Base-by-base conservation (phyloP, 306 rosid species). In the Abrus precatorius region DNA sequence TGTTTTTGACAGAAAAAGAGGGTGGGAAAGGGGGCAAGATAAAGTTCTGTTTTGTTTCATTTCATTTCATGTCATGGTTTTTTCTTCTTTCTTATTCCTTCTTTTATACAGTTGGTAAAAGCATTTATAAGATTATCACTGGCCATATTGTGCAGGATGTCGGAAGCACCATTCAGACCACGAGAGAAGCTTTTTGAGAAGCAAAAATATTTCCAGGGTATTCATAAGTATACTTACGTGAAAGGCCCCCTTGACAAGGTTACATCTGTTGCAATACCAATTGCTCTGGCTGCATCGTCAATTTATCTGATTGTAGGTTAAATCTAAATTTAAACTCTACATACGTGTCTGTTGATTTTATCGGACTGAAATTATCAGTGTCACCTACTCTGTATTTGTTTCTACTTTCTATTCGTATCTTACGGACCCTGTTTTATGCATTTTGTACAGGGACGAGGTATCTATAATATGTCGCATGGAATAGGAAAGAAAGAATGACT, bases 401-500 rank as follows among this genome's bases (percentile, higher is more conserved):
- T 38, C 9, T n/a, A 6, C 40, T 55, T 53, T 38, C 9, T n/a
- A 6, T 38, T n/a, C 10, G 45, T 62, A 66, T 74, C 49, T 61
- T 3, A 60, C 41, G 0, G 30, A 50, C 67, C 38, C 53, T 54
- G 43, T 40, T 76, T 36, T 65, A 9, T 50, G 36, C 12, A 12
- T 69, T 69, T 66, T 64, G 33, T 62, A 5, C 93, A 95, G 99
- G 99, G 96, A 61, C 89, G 94, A 40, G 99, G 99, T 48, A 84
- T 93, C 79, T 95, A 95, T 74, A 91, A 95, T 69, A 83, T 95
- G 98, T 89, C 97, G 0, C 92, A 90, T 72, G 99, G 99, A 52
- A 95, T 90, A 5, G 99, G 99, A 49, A 95, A 95, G 97, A 93
- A 95, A 77, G 98, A 93, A 85, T 95, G 94, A 95, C 28, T 57